phyloP scores from a whole-genome alignment of 192 early-diverging fungal species.

The Coemansia sp. region DNA sequence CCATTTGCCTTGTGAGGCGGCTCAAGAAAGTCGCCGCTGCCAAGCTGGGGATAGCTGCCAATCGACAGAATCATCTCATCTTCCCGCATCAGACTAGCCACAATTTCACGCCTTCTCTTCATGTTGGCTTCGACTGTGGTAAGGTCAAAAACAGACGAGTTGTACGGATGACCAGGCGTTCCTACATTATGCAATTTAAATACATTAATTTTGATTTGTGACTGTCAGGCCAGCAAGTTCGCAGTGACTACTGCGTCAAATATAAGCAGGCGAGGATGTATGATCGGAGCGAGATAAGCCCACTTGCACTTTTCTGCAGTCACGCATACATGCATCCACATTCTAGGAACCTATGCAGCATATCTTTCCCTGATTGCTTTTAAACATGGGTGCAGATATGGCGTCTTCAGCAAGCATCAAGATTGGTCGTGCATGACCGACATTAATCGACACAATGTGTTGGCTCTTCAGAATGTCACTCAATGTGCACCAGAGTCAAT shows the following conservation, averaged over 20 bases:
- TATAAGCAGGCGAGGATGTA: no score
- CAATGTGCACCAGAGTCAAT: conserved; percentile 6
- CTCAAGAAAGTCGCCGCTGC: conserved; percentile 70
- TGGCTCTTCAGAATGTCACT: not conserved
- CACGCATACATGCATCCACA: no score
- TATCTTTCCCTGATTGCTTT: not conserved
- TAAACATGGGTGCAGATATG: conserved; percentile 18
- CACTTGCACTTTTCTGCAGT: not conserved
- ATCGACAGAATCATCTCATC: conserved; percentile 80
- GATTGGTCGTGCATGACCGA: conserved; percentile 9
- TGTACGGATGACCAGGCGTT: conserved; percentile 91
- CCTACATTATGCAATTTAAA: conserved; percentile 34
- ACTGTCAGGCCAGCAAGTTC: no score
- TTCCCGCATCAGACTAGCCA: conserved; percentile 58
- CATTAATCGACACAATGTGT: conserved; percentile 1
- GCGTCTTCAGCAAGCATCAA: conserved; percentile 5
- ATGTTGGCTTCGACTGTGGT: conserved; percentile 88
- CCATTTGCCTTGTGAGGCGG: conserved; percentile 71
- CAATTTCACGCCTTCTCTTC: conserved; percentile 74
- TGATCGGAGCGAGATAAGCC: not conserved
- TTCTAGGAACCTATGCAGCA: not conserved
- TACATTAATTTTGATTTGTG: no score
- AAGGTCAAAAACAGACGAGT: conserved; percentile 75
- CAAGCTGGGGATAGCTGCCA: conserved; percentile 89
- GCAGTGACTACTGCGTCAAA: no score